Evolutionary conservation across 2,329 filamentous ascomycete genomes (phyloP).

Genomic region (Cryoendolithus antarcticus): DNA sequence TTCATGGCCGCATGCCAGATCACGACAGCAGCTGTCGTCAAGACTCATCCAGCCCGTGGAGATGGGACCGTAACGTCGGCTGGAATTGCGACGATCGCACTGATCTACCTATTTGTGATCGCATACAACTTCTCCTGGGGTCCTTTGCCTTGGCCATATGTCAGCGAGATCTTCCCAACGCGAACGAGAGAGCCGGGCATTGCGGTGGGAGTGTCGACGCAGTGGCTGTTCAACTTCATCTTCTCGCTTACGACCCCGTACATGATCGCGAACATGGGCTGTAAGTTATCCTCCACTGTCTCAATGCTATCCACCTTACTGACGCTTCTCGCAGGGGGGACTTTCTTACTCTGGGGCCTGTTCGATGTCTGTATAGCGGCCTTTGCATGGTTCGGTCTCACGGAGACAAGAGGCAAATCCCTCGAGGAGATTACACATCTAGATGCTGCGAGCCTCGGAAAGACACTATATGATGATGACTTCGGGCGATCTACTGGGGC

Average conservation of each 20-base stretch:
- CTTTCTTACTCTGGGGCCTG: conserved; percentile 36
- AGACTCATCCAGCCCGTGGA: conserved; percentile 13
- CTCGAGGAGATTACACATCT: conserved; percentile 19
- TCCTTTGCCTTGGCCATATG: conserved; percentile 41
- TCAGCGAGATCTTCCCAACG: conserved; percentile 38
- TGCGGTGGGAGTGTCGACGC: conserved; percentile 37
- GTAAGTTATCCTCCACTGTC: conserved; percentile 17
- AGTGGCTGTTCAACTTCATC: conserved; percentile 42
- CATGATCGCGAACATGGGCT: conserved; percentile 39
- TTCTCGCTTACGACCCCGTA: conserved; percentile 38
- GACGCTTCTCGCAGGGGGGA: conserved; percentile 21
- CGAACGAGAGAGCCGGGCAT: conserved; percentile 39
- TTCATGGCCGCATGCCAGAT: conserved; percentile 27
- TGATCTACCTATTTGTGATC: conserved; percentile 46
- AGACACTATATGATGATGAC: no score
- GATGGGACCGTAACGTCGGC: conserved; percentile 17
- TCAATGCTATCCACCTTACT: conserved; percentile 5
- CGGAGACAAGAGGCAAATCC: conserved; percentile 24
- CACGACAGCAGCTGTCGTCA: conserved; percentile 20
- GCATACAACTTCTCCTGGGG: conserved; percentile 42
- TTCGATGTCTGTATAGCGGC: conserved; percentile 31
- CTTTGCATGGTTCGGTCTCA: conserved; percentile 25
- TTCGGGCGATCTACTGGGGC: no score
- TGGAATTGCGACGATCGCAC: conserved; percentile 38
- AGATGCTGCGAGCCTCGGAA: no score